Evolutionary conservation across 2,329 filamentous ascomycete species (phyloP), one percentile per base, ranked within the genome.

Genomic region (Colletotrichum australisinense): DNA sequence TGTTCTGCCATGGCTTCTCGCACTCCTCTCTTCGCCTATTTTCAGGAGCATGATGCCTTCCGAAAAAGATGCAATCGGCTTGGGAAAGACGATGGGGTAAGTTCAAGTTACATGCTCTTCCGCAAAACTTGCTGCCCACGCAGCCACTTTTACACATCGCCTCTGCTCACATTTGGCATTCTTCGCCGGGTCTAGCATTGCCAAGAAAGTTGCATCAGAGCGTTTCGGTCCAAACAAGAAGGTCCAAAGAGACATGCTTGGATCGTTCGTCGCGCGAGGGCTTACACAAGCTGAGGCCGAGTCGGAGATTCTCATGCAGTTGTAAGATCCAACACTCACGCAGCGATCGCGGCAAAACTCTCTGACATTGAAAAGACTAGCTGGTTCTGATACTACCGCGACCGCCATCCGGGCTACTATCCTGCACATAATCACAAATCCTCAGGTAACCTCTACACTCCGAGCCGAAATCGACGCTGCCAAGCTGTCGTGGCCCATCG

Each of bases 371-470:
- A 79, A 12, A 58, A 84, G 84, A 42, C 81, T 89, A 5, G 89
- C 89, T 6, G 90, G 90, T 6, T 88, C 88, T 0, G 90, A 91
- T 70, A 90, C 88, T 8, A 90, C 89, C 0, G 88, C 90, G 0
- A 89, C 88, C 0, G 85, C 86, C 1, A 85, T 92, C 6, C 86
- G 90, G 1, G 82, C 85, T 49, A 89, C 86, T 0, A 75, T 91
- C 69, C 83, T 91, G n/a, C 85, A 88, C 77, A 79, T 91, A 73
- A 84, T 87, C 26, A 88, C 85, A 16, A 86, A 84, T 22, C 87
- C 87, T 0, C 81, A 80, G 0, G 84, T 89, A 1, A 83, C 87
- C 63, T 68, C 76, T 5, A 84, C 83, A 79, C 80, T 92, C 0
- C 84, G 84, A 8, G 78, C 78, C 0, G 88, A 89, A 75, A 84